Evolutionary conservation across 345 rosid genomes (phyloP), one percentile per base, ranked within the genome.

Genomic region (Raphanus sativus): DNA sequence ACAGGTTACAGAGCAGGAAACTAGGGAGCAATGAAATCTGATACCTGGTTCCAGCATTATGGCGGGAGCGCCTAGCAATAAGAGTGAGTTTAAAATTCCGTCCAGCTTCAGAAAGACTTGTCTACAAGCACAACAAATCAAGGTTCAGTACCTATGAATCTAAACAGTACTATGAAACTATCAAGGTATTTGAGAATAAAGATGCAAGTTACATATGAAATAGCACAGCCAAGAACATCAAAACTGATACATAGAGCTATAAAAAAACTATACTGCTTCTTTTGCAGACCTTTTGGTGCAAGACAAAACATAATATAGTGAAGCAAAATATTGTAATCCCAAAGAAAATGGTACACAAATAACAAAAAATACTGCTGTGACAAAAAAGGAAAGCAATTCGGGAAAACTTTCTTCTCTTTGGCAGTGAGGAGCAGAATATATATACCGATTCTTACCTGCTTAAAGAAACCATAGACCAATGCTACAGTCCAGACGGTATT

Each of bases 401-500:
- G 16, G 54, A 13, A 45, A 45, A 13, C 16, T 45, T 45, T 13
- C 54, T 45, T 5, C 8, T 6, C 56, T 50, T 50, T n/a, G 21
- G 24, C 54, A 65, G 64, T 65, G 38, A 61, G 67, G 59, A 38
- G 28, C 45, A 73, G 68, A 24, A 30, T 73, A 33, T 21, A 84
- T 62, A 74, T 75, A 66, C 12, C 12, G 21, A 71, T 45, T 42
- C 85, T 83, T 69, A 94, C 98, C 98, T 94, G 98, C 80, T 88
- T 87, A 81, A 94, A 94, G 83, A 85, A 94, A 61, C 98, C 98
- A 85, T 94, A 90, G 10, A 94, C 98, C 84, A 94, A 80, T 69
- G 97, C 95, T 73, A 94, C 97, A 7, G 98, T 94, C 98, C 98
- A 94, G 10, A 86, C 38, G 58, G 97, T 91, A 81, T 90, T 94